Evolutionary conservation across 2,329 filamentous ascomycete genomes (phyloP).

Genomic region (Arthrobotrys iridis): DNA sequence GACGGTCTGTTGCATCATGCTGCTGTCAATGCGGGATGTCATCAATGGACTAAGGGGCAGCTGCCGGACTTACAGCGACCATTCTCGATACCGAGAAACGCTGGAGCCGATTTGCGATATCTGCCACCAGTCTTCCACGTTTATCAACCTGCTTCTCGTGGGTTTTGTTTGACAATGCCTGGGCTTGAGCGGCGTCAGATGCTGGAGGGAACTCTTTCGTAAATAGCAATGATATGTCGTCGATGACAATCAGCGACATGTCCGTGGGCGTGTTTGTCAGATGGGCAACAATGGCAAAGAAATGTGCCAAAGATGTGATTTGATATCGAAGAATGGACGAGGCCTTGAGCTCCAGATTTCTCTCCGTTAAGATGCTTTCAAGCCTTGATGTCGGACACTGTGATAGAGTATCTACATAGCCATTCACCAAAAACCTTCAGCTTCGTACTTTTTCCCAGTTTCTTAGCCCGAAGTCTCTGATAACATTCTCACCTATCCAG

Average conservation of each 20-base stretch:
- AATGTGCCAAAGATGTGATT: constrained; percentile 55
- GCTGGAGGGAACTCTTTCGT: constrained; percentile 56
- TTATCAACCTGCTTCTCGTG: constrained; percentile 33
- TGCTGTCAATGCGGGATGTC: not conserved
- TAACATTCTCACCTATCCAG: constrained; percentile 53
- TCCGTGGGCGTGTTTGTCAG: constrained; percentile 30
- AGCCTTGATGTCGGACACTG: constrained; percentile 35
- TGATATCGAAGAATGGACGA: constrained; percentile 43
- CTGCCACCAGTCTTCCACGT: constrained; percentile 40
- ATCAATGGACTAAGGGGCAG: no score
- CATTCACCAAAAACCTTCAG: not conserved
- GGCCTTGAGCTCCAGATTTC: constrained; percentile 11
- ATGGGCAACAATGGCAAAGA: constrained; percentile 55
- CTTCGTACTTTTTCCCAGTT: not conserved
- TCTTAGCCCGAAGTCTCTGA: not conserved
- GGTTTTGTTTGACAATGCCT: not conserved
- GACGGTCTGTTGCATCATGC: constrained; percentile 27
- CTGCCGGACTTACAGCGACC: constrained; percentile 40
- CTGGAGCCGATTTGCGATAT: constrained; percentile 48
- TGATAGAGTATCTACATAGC: constrained; percentile 40
- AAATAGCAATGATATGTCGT: constrained; percentile 56
- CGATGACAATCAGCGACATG: constrained; percentile 54
- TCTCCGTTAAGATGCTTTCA: constrained; percentile 19
- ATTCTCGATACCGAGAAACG: constrained; percentile 46
- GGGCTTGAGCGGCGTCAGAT: constrained; percentile 27